These are phyloP conservation scores for Pseudozyma sp. DNA, from an alignment of 1,284 basidiomycete genomes.

Conservation along the genomic window DNA sequence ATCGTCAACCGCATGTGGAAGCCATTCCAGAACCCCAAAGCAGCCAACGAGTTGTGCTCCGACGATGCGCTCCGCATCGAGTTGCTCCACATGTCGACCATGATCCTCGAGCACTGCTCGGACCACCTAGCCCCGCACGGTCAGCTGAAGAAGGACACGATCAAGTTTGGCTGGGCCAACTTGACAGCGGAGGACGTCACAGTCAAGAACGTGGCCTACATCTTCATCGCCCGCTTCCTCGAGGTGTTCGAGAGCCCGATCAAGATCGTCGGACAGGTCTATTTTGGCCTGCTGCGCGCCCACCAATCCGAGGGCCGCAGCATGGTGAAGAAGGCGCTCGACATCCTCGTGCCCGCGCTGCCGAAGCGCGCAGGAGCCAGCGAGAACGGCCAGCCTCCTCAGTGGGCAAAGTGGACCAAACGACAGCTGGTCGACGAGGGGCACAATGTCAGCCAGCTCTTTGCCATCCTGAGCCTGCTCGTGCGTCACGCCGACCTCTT, in stretches of 20 bases:
- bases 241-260: conserved; percentile 88
- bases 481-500: conserved; percentile 92
- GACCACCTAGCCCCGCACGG: conserved; percentile 75
- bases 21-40: conserved; percentile 74
- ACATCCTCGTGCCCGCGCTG: conserved; percentile 89
- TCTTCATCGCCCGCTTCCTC: conserved; percentile 94
- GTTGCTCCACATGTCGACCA: conserved; percentile 87
- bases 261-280: conserved; percentile 94
- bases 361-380: conserved; percentile 71
- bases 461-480: conserved; percentile 90
- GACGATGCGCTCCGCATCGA: conserved; percentile 90
- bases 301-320: conserved; percentile 80
- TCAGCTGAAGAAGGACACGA: conserved; percentile 89
- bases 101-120: conserved; percentile 86
- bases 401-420: conserved; percentile 91
- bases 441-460: conserved; percentile 80
- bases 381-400: conserved; percentile 74
- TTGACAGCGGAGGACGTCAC: conserved; percentile 85
- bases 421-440: conserved; percentile 91
- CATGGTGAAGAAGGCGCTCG: conserved; percentile 86
- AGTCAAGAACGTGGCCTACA: conserved; percentile 93
- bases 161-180: conserved; percentile 93
- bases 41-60: conserved; percentile 70
- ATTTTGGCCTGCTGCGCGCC: conserved; percentile 89
- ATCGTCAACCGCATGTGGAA: conserved; percentile 84